Percentiles rank a stretch among this genome's conserved stretches.
These are phyloP conservation scores for Lyophyllum shimeji DNA, from an alignment of 768 basidiomycete genomes.

Conservation along the genomic window DNA sequence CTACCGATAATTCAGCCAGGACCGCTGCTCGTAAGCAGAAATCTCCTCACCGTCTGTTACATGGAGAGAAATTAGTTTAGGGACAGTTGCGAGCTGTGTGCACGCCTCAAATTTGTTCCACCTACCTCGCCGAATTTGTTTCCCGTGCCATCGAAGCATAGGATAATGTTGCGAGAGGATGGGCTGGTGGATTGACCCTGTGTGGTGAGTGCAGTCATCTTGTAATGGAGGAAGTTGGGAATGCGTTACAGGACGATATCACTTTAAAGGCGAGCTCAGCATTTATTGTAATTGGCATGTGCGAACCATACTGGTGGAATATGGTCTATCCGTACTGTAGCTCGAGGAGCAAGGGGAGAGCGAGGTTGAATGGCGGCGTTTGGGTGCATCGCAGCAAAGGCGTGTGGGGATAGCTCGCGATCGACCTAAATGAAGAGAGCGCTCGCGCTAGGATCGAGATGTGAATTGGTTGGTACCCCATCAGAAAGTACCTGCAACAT, in stretches of 20 bases:
- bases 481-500: too few relatives aligned
- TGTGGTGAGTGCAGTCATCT: background rate
- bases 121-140: constrained; percentile 28
- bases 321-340: background rate
- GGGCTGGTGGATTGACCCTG: background rate
- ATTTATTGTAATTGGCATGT: background rate
- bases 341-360: too few relatives aligned
- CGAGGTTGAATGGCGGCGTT: background rate
- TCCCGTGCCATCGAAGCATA: constrained; percentile 30
- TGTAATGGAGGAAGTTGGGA: background rate
- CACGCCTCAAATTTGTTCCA: background rate
- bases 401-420: too few relatives aligned
- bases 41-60: constrained; percentile 1
- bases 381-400: background rate
- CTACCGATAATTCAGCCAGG: background rate
- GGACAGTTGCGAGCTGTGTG: background rate
- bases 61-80: background rate
- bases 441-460: too few relatives aligned
- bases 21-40: background rate
- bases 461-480: too few relatives aligned
- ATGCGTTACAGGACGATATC: background rate
- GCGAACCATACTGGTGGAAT: background rate
- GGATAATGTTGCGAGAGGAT: constrained; percentile 16
- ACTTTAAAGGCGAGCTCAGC: background rate
- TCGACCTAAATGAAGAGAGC: too few relatives aligned